Conservation (phyloP, 352 stramenopile genomes). For the Lagenidium sp. region DNA sequence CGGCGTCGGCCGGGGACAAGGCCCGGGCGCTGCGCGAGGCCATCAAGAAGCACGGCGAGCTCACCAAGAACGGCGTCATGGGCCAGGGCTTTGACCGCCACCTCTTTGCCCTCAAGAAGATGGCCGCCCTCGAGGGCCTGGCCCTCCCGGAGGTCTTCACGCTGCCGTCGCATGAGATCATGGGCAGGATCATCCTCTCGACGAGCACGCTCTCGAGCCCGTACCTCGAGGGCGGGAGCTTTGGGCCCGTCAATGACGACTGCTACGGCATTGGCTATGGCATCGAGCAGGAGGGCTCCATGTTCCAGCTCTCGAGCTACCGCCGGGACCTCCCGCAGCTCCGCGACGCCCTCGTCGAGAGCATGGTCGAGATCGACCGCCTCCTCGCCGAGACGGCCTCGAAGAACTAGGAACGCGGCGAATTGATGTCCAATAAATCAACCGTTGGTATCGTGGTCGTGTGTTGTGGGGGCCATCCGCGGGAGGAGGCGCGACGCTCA, state of each 20-base stretch:
- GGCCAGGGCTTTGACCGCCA: conserved; percentile 87
- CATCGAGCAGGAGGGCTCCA: conserved; percentile 73
- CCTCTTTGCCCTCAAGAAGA: conserved; percentile 69
- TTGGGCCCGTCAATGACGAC: conserved; percentile 83
- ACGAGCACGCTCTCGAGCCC: conserved; percentile 84
- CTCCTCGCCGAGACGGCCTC: conserved; percentile 34
- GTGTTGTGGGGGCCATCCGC: not conserved
- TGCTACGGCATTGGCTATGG: conserved; percentile 89
- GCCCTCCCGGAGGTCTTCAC: conserved; percentile 71
- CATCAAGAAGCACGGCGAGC: conserved; percentile 82
- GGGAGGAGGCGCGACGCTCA: conserved; percentile 9
- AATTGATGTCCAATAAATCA: not conserved
- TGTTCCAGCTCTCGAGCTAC: conserved; percentile 85
- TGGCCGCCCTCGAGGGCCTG: conserved; percentile 50
- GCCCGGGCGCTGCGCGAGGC: conserved; percentile 47
- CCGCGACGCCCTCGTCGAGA: conserved; percentile 64
- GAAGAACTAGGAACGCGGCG: no score
- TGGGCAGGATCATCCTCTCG: conserved; percentile 88
- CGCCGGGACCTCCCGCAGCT: conserved; percentile 65
- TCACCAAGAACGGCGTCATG: conserved; percentile 89
- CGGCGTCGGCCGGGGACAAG: conserved; percentile 46
- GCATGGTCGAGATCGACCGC: conserved; percentile 59
- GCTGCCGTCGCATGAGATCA: conserved; percentile 60
- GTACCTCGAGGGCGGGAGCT: conserved; percentile 81
- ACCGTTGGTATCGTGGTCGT: not conserved